Base-by-base conservation (phyloP, 768 basidiomycete genomes). In the Sarcodon aspratus region DNA sequence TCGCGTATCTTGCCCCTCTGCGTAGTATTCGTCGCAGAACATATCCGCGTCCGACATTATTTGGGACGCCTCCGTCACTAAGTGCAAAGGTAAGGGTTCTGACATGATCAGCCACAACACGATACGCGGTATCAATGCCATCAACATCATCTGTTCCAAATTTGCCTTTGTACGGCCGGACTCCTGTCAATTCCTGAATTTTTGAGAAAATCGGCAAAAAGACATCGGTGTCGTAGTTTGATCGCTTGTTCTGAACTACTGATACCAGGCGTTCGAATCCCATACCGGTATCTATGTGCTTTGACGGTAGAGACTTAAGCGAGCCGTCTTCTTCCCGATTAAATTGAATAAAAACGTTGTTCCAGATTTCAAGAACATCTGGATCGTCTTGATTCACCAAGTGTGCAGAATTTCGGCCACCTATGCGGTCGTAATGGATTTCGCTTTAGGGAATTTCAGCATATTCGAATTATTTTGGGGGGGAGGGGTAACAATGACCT, bases 201-300 rank as follows among this genome's bases (percentile, higher is more conserved):
- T 76, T 85, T 35, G 65, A 69, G 61, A 99, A 98, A 49, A 98
- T 83, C 4, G 94, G 94, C 1, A 71, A 63, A 66, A 99, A 99
- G 50, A 96, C 75, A 59, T 99, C 96, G 45, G 96, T 98, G 63
- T 99, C 96, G 67, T 99, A 99, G 68, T 98, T 99, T 44, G 95
- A 98, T 18, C 78, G 71, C 60, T 79, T 85, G 66, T 91, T 80
- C 63, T 99, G 96, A 7, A 98, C 71, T 36, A 86, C 82, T 12
- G 94, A 96, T 27, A 99, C 96, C 31, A 99, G 73, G 47, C 96
- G 89, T 64, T 99, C 96, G 65, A 96, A 99, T 38, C 96, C 96
- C 94, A 99, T 93, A 46, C 96, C 96, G 6, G 96, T 99, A 62
- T 99, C 96, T 53, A 99, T 88, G 58, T 99, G 96, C 66, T 93